phyloP scores from a whole-genome alignment of 2,329 filamentous ascomycete species.

The Didymellaceae sp. region DNA sequence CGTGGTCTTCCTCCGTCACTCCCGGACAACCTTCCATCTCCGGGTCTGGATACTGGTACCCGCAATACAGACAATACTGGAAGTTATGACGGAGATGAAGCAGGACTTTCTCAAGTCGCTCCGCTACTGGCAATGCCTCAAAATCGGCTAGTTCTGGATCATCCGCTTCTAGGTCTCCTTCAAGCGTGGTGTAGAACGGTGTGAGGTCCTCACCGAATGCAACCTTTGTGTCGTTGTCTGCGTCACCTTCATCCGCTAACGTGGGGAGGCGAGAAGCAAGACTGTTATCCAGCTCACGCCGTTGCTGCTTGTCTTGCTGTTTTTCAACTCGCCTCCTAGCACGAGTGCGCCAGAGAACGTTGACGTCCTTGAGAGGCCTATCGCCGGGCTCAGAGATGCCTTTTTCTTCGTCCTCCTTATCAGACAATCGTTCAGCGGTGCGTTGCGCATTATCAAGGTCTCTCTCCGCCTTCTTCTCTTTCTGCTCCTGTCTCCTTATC shows the following conservation, averaged over 20 bases:
- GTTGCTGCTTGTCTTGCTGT: slow-evolving; percentile 63
- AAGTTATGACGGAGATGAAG: slow-evolving; percentile 72
- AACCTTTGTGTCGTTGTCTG: slow-evolving; percentile 74
- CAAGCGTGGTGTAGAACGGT: slow-evolving; percentile 59
- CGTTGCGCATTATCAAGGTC: slow-evolving; percentile 80
- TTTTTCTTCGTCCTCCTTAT: slow-evolving; percentile 34
- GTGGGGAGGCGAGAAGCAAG: slow-evolving; percentile 62
- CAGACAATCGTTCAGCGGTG: slow-evolving; percentile 77
- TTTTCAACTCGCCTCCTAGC: slow-evolving; percentile 72
- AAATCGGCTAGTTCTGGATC: slow-evolving; percentile 83
- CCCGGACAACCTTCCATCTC: slow-evolving; percentile 90
- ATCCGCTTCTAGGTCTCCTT: slow-evolving; percentile 76
- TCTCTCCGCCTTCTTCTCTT: slow-evolving; percentile 61
- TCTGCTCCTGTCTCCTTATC: slow-evolving; percentile 40
- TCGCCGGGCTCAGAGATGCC: slow-evolving; percentile 37
- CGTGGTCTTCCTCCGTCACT: slow-evolving; percentile 80
- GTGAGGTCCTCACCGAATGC: slow-evolving; percentile 68
- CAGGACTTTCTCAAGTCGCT: slow-evolving; percentile 72
- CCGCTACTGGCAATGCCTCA: slow-evolving; percentile 68
- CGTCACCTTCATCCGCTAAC: slow-evolving; percentile 67
- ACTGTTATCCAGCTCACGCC: slow-evolving; percentile 38
- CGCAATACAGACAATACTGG: slow-evolving; percentile 96
- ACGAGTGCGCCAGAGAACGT: slow-evolving; percentile 80
- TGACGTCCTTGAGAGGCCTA: slow-evolving; percentile 69
- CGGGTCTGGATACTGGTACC: slow-evolving; percentile 75